phyloP scores from a whole-genome alignment of 2,329 filamentous ascomycete genomes.

The Aspergillus carbonarius region DNA sequence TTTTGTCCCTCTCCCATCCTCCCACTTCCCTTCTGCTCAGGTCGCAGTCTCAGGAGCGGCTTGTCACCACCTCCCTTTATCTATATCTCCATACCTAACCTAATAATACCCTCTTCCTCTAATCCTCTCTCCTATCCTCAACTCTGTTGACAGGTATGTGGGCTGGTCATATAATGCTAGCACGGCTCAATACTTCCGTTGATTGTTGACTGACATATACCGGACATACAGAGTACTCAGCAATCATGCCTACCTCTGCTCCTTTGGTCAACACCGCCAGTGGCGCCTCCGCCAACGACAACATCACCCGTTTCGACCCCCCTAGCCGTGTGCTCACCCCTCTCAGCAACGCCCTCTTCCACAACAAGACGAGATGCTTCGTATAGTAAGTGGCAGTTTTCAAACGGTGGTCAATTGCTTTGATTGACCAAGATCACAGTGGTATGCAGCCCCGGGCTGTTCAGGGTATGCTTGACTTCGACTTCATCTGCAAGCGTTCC shows the following conservation, averaged over 20 bases:
- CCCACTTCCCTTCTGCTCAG: conserved; percentile 17
- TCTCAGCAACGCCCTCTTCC: conserved; percentile 88
- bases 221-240: conserved; percentile 19
- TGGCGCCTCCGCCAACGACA: conserved; percentile 78
- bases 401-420: background rate
- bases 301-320: conserved; percentile 93
- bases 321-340: conserved; percentile 91
- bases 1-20: conserved; percentile 24
- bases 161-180: background rate
- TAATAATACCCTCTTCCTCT: conserved; percentile 16
- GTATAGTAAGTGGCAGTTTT: conserved; percentile 68
- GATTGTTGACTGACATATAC: conserved; percentile 10
- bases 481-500: conserved; percentile 99
- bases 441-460: conserved; percentile 94
- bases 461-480: conserved; percentile 96
- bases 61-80: conserved; percentile 12
- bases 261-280: conserved; percentile 51
- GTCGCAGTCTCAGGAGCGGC: conserved; percentile 11
- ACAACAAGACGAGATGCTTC: conserved; percentile 99
- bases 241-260: conserved; percentile 58
- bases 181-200: background rate
- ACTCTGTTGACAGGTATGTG: conserved; percentile 25
- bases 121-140: conserved; percentile 12
- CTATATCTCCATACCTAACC: conserved; percentile 15
- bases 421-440: conserved; percentile 41